Evolutionary conservation across 208 protist species (phyloP).

Genomic region (Acanthamoeba healyi): DNA sequence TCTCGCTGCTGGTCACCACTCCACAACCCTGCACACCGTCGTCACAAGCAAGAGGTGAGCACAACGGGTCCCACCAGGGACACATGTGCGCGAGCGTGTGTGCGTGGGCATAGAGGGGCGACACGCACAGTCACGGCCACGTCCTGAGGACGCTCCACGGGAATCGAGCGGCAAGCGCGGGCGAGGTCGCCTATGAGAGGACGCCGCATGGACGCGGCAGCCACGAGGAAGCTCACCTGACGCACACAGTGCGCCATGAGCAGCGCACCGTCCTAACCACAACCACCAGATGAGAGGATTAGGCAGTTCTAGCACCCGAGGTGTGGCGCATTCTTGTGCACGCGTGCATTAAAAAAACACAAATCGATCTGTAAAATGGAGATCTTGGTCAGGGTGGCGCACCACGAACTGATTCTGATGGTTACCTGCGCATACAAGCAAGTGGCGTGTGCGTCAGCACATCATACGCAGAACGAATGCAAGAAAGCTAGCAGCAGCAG

Average conservation of each 20-base stretch:
- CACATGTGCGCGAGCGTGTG: not conserved
- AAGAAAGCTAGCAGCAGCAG: not conserved
- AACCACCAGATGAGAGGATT: not conserved
- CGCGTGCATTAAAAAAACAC: no score
- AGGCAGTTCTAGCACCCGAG: no score
- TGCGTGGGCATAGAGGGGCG: not conserved
- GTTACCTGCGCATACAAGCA: slow-evolving; percentile 85
- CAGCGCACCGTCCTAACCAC: slow-evolving; percentile 92
- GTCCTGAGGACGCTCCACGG: slow-evolving; percentile 95
- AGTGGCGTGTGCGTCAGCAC: not conserved
- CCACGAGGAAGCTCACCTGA: slow-evolving; percentile 94
- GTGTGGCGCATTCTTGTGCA: no score
- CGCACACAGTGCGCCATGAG: slow-evolving; percentile 92
- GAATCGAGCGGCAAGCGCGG: slow-evolving; percentile 93
- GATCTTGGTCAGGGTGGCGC: no score
- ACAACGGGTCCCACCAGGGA: not conserved
- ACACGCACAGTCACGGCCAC: slow-evolving; percentile 83
- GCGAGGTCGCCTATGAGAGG: slow-evolving; percentile 92
- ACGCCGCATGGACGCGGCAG: slow-evolving; percentile 93
- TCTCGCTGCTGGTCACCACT: slow-evolving; percentile 86
- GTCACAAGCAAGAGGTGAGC: no score
- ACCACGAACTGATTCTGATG: slow-evolving; percentile 93
- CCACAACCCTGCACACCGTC: slow-evolving; percentile 84
- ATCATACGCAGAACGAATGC: no score
- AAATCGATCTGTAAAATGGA: no score